Evolutionary conservation across 768 basidiomycete genomes (phyloP).

Genomic region (Tubosaeta sp.): DNA sequence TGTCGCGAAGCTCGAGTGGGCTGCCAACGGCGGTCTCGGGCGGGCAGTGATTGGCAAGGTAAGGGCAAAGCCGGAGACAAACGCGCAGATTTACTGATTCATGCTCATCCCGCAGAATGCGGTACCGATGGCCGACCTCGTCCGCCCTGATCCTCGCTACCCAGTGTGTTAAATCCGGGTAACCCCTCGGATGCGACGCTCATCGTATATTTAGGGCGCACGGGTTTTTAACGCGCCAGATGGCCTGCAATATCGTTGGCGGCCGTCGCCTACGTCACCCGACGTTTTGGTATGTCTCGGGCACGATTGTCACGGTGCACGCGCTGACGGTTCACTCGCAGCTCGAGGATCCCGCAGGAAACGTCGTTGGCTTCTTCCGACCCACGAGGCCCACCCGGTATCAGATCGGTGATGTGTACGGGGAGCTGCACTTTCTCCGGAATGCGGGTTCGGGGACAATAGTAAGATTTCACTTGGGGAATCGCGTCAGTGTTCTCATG

Average conservation of each 20-base stretch:
- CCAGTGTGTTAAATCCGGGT: conserved; percentile 43
- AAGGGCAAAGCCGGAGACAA: conserved; percentile 16
- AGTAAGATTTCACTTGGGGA: conserved; percentile 39
- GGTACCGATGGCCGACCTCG: conserved; percentile 79
- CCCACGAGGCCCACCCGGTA: conserved; percentile 75
- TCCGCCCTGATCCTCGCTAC: conserved; percentile 60
- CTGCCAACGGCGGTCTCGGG: conserved; percentile 75
- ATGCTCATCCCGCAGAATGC: conserved; percentile 50
- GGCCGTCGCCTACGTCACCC: conserved; percentile 53
- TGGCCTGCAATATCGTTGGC: conserved; percentile 76
- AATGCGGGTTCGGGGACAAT: conserved; percentile 78
- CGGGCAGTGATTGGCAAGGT: conserved; percentile 86
- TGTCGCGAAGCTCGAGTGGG: conserved; percentile 86
- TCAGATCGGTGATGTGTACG: conserved; percentile 82
- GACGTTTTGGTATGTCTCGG: conserved; percentile 54
- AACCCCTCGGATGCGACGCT: conserved; percentile 9
- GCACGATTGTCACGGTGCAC: conserved; percentile 2
- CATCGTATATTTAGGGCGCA: conserved; percentile 41
- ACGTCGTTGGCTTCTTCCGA: conserved; percentile 75
- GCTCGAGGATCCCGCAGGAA: conserved; percentile 69
- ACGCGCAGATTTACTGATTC: conserved; percentile 22
- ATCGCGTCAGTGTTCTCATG: conserved; percentile 22
- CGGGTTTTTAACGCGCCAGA: conserved; percentile 81
- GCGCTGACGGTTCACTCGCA: conserved; percentile 29
- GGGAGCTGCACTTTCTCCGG: conserved; percentile 80